Base-by-base conservation (phyloP, 257 asterid species). In the Petunia axillaris region DNA sequence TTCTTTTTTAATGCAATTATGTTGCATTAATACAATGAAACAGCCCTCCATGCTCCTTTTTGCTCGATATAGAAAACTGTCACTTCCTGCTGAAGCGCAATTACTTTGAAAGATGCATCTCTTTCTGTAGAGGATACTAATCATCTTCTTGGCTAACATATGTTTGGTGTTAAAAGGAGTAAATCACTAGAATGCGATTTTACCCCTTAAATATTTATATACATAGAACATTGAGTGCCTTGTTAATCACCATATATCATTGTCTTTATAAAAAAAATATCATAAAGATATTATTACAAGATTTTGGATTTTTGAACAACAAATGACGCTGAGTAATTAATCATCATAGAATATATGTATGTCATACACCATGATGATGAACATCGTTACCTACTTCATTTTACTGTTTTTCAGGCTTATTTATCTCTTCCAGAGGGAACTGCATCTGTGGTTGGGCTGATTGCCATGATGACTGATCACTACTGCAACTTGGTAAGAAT, bases 381-480 rank as follows among this genome's bases (percentile, higher is more conserved):
- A 79, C 48, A 36, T 62, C 63, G 75, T 64, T 63, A 54, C 25
- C 39, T 14, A 52, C 58, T 60, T 36, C 37, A 25, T 44, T 43
- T 15, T 54, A 52, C 77, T 40, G 75, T 66, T 76, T 91, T 83
- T 86, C 97, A 95, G 99, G 98, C 99, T 53, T 95, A 95, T 87
- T 90, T 95, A 81, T 92, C 99, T 66, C 99, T 95, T 82, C 99
- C 99, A 11, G 97, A 93, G 80, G 99, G 98, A 81, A 90, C 93
- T 87, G 97, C 99, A 65, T 93, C 98, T 82, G 94, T 93, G 14
- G 90, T 88, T 82, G 99, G 99, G 82, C 86, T 95, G 82, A 88
- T 86, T 83, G 99, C 99, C 48, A 95, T 95, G 99, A 93, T 93
- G 99, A 93, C 98, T 40, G 99, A 95, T 90, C 93, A 93, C 86